Percentiles rank a stretch among this genome's conserved stretches.
Evolutionary conservation across 306 rosid genomes (phyloP).

Genomic region (Ormosia emarginata): DNA sequence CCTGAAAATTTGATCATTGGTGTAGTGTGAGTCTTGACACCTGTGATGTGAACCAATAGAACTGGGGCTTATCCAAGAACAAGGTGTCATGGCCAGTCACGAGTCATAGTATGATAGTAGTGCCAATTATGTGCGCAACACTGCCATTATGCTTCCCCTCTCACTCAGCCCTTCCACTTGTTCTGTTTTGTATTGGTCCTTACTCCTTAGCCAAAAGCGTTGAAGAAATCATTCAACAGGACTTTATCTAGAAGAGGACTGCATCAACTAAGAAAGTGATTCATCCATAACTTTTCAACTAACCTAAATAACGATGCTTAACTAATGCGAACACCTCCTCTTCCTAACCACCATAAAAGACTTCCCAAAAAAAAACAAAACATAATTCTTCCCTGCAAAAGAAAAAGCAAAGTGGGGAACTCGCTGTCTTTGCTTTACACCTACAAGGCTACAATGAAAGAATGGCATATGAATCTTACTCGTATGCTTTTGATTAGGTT

Average conservation of each 20-base stretch:
- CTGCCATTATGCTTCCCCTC: background rate
- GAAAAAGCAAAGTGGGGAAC: conserved; percentile 22
- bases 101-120: conserved; percentile 13
- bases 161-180: conserved; percentile 10
- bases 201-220: conserved; percentile 16
- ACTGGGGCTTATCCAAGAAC: background rate
- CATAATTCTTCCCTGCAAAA: conserved; percentile 8
- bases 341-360: background rate
- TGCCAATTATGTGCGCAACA: conserved; percentile 23
- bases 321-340: background rate
- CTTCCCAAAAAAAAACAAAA: background rate
- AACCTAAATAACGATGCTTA: conserved; percentile 7
- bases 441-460: background rate
- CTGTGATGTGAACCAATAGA: conserved; percentile 14
- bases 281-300: conserved; percentile 20
- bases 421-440: conserved; percentile 30
- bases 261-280: conserved; percentile 9
- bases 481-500: background rate
- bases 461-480: background rate
- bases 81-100: background rate
- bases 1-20: conserved; percentile 5
- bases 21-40: background rate
- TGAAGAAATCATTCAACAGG: conserved; percentile 5
- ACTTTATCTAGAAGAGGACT: conserved; percentile 23
- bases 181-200: conserved; percentile 20